Percentiles rank a stretch among this genome's conserved stretches.
Evolutionary conservation across 306 rosid genomes (phyloP).

Genomic region (Castanopsis chinensis): DNA sequence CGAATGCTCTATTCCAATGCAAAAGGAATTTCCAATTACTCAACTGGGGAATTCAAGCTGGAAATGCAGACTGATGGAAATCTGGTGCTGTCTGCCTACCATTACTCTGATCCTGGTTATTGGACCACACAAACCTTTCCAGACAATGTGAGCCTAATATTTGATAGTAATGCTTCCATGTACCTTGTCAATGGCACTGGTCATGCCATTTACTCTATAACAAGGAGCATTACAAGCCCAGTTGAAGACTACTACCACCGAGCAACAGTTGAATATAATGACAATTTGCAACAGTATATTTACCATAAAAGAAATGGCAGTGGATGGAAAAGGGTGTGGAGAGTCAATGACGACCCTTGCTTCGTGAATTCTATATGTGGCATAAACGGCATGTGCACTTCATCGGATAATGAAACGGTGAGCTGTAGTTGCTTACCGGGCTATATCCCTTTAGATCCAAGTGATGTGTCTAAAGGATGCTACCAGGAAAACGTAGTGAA

Average conservation of each 20-base stretch:
- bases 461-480: constrained; percentile 26
- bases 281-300: constrained; percentile 29
- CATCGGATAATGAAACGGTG: constrained; percentile 26
- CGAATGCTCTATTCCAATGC: constrained; percentile 16
- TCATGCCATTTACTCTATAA: background rate
- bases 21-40: constrained; percentile 29
- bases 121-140: background rate
- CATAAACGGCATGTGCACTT: constrained; percentile 25
- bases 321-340: constrained; percentile 34
- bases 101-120: constrained; percentile 23
- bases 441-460: constrained; percentile 10
- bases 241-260: constrained; percentile 28
- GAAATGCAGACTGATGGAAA: constrained; percentile 22
- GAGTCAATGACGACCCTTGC: constrained; percentile 24
- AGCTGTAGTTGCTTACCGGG: constrained; percentile 26
- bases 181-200: background rate
- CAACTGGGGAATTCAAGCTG: constrained; percentile 16
- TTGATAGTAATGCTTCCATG: constrained; percentile 11
- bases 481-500: constrained; percentile 7
- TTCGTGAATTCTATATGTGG: constrained; percentile 26
- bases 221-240: constrained; percentile 10
- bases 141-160: constrained; percentile 3
- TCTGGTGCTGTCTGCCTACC: constrained; percentile 19
- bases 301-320: constrained; percentile 29
- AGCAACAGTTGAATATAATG: constrained; percentile 25